A percentile compares a stretch with the other conserved stretches of the same genome.
phyloP scores from a whole-genome alignment of 73 alveolate species.

The Symbiodinium pilosum region DNA sequence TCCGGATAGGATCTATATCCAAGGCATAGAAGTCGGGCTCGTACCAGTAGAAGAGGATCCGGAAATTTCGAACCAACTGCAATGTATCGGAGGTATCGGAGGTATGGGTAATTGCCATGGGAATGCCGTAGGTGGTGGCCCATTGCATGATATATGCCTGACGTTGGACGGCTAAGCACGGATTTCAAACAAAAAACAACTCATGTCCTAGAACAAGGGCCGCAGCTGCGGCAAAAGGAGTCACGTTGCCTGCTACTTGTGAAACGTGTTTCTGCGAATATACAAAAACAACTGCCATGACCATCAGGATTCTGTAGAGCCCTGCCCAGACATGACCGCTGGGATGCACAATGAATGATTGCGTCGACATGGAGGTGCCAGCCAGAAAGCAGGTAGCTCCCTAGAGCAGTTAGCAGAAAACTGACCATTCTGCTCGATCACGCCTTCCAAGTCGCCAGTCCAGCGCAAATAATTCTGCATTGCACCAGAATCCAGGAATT shows the following conservation, averaged over 20 bases:
- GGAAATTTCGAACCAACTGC: background rate
- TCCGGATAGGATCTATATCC: background rate
- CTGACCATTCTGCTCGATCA: conserved; percentile 4
- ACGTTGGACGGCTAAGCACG: no score
- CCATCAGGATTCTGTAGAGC: background rate
- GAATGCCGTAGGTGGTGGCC: background rate
- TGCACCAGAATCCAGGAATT: background rate
- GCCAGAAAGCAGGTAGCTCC: background rate
- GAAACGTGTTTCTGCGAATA: no score
- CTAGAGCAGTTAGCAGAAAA: no score
- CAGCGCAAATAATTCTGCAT: conserved; percentile 35
- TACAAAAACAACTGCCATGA: no score
- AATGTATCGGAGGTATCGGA: background rate
- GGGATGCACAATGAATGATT: conserved; percentile 6
- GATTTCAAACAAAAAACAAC: no score
- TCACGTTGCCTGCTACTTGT: no score
- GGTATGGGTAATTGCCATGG: background rate
- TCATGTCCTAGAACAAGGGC: no score
- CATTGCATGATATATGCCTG: no score
- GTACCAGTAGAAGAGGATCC: background rate
- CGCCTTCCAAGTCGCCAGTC: conserved; percentile 49
- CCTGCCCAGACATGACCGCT: background rate
- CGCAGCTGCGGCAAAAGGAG: no score
- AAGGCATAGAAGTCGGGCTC: background rate
- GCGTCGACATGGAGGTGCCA: conserved; percentile 48